These are phyloP conservation scores for Erysimum cheiri DNA, from an alignment of 441 rosid species.

Conservation along the genomic window DNA sequence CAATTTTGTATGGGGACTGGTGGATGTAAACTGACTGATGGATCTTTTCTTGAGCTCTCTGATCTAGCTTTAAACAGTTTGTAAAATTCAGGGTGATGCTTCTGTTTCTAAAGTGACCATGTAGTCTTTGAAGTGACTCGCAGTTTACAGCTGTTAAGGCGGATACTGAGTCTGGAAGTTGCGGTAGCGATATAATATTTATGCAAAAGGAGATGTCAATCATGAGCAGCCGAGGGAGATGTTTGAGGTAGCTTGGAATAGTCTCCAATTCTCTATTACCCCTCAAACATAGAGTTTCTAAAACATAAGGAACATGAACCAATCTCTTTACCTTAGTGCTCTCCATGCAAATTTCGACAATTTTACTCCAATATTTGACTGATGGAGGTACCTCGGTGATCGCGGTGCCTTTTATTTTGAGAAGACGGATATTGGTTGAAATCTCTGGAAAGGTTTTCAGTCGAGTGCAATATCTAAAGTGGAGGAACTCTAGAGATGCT, in stretches of 20 bases:
- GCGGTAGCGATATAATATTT: not conserved
- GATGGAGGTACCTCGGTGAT: slow-evolving; percentile 1
- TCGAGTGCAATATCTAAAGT: not conserved
- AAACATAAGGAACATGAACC: not conserved
- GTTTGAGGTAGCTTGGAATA: not conserved
- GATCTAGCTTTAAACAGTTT: not conserved
- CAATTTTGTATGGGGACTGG: not conserved
- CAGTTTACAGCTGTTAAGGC: not conserved
- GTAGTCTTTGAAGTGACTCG: not conserved
- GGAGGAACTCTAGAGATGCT: not conserved
- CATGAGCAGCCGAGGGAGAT: not conserved
- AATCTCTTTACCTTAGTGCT: not conserved
- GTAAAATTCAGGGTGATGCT: not conserved
- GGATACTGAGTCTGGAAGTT: not conserved
- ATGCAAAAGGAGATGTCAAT: not conserved
- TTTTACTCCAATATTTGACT: not conserved
- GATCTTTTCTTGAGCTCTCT: not conserved
- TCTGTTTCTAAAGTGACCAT: not conserved
- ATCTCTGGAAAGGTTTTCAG: slow-evolving; percentile 1
- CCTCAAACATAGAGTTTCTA: not conserved
- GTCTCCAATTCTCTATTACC: not conserved
- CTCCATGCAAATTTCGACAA: not conserved
- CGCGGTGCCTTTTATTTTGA: not conserved
- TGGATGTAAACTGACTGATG: not conserved
- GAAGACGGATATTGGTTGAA: not conserved